Evolutionary conservation across 164 flowering plant genomes (phyloP).

Genomic region (Tinospora cordifolia): DNA sequence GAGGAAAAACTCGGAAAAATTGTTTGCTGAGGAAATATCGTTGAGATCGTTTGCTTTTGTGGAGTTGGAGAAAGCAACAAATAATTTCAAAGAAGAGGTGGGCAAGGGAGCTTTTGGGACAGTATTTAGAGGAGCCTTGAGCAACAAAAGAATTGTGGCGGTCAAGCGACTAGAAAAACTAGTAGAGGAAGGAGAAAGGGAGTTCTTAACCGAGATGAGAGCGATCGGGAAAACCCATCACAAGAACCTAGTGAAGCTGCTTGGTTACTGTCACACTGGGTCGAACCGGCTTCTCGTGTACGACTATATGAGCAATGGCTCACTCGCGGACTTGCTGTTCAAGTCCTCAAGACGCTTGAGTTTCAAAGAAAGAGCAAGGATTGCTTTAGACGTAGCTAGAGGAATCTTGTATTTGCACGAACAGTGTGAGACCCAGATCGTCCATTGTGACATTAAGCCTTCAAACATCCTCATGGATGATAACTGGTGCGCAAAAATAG

Average conservation of each 20-base stretch:
- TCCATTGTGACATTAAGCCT: conserved; percentile 34
- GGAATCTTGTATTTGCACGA: conserved; percentile 35
- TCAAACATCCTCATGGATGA: conserved; percentile 33
- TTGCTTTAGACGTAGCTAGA: conserved; percentile 17
- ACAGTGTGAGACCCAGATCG: conserved; percentile 25
- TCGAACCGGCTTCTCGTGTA: conserved; percentile 8
- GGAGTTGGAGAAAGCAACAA: conserved; percentile 9
- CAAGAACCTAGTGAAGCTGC: conserved; percentile 2
- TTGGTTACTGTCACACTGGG: background rate
- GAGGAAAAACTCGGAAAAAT: background rate
- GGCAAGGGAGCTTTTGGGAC: conserved; percentile 4
- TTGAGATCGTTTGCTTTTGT: conserved; percentile 1
- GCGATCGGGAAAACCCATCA: conserved; percentile 8
- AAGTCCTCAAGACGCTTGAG: background rate
- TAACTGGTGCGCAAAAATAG: conserved; percentile 16
- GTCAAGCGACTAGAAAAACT: background rate
- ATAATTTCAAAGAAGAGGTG: conserved; percentile 6
- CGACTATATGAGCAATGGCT: conserved; percentile 11
- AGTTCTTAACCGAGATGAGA: conserved; percentile 3
- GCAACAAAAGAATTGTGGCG: background rate
- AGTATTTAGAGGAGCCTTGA: background rate
- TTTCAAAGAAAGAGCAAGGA: conserved; percentile 1
- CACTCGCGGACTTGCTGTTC: conserved; percentile 7
- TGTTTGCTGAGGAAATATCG: background rate
- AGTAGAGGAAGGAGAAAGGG: background rate